Percentiles rank a stretch among this genome's conserved stretches.
Evolutionary conservation across 129 eudicot genomes (phyloP).

Genomic region (Scalesia atractyloides): DNA sequence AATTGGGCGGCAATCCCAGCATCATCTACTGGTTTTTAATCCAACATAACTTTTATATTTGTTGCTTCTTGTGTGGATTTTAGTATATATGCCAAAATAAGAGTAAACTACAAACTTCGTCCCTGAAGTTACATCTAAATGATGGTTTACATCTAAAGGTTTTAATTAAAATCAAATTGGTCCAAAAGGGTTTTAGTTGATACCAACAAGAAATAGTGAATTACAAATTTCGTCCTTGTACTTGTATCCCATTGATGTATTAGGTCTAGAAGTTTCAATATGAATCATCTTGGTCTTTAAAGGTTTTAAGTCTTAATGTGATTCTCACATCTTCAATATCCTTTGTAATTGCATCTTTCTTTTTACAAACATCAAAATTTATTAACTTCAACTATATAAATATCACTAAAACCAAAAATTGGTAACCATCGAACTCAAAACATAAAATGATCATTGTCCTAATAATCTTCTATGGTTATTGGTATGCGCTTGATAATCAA

Average conservation of each 20-base stretch:
- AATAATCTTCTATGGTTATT: background rate
- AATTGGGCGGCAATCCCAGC: constrained; percentile 39
- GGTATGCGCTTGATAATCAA: background rate
- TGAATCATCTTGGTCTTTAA: background rate
- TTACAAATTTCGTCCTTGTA: constrained; percentile 14
- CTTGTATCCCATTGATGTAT: background rate
- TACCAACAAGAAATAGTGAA: background rate
- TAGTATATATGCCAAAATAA: background rate
- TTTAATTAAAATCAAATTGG: background rate
- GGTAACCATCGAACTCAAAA: background rate
- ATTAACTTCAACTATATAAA: background rate
- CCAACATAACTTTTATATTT: constrained; percentile 19
- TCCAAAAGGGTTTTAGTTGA: background rate
- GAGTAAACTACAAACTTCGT: constrained; percentile 1
- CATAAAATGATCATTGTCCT: background rate
- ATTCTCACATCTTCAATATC: background rate
- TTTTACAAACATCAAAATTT: background rate
- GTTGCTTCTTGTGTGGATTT: constrained; percentile 16
- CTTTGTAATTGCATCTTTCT: background rate
- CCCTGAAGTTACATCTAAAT: background rate
- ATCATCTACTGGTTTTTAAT: constrained; percentile 23
- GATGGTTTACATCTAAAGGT: background rate
- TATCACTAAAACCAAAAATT: background rate
- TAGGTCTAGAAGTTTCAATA: background rate
- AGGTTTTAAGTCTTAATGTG: background rate